phyloP scores from a whole-genome alignment of 2,329 filamentous ascomycete species.

The Geosmithia putterillii region DNA sequence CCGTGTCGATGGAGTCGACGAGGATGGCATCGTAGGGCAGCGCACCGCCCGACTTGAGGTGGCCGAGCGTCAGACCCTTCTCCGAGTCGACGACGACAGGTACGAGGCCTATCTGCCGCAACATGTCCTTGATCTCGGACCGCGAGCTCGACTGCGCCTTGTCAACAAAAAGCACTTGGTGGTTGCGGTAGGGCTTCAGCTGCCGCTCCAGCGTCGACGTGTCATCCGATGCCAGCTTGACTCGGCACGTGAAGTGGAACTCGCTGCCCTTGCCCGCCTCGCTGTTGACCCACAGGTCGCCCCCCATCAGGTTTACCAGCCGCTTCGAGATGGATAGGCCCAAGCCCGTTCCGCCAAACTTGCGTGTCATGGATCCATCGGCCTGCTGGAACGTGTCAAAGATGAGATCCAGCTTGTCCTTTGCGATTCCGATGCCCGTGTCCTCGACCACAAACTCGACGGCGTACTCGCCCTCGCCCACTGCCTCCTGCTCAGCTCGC shows the following conservation, averaged over 20 bases:
- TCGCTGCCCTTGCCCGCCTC: conserved; percentile 82
- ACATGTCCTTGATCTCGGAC: conserved; percentile 64
- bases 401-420: conserved; percentile 90
- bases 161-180: conserved; percentile 90
- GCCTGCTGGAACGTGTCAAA: conserved; percentile 99
- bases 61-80: conserved; percentile 47
- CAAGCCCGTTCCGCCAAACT: conserved; percentile 89
- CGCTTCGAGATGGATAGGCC: conserved; percentile 92
- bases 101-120: conserved; percentile 65
- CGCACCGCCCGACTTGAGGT: conserved; percentile 38
- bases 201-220: conserved; percentile 68
- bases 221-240: conserved; percentile 72
- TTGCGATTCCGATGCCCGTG: conserved; percentile 91
- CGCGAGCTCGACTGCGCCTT: conserved; percentile 73
- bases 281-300: conserved; percentile 91
- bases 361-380: conserved; percentile 89
- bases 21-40: conserved; percentile 89
- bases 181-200: conserved; percentile 80
- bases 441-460: conserved; percentile 95
- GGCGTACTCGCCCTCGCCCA: conserved; percentile 65
- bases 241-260: conserved; percentile 93
- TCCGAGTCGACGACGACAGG: conserved; percentile 77
- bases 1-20: conserved; percentile 86
- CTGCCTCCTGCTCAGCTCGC: conserved; percentile 48
- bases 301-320: conserved; percentile 90